Base-by-base conservation (phyloP, 495 filamentous ascomycete species). In the Hypomontagnella submonticulosa region DNA sequence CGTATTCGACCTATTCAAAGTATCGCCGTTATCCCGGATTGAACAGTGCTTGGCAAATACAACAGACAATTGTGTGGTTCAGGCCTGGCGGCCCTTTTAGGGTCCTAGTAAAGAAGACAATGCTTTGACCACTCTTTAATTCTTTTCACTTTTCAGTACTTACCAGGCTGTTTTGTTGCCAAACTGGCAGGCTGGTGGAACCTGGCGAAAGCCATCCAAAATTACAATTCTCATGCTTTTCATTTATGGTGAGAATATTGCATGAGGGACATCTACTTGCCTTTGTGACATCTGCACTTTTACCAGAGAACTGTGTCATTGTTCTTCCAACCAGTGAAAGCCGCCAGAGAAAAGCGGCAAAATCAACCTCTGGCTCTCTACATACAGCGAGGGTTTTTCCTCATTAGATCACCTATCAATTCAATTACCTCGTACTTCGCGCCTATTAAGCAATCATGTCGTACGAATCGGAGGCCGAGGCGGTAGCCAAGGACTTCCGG, bases 401-500 rank as follows among this genome's bases (percentile, higher is more conserved):
- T 54, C 55, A 42, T 36, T 54, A 50, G 50, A 60, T 50, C 43
- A 13, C 3, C 20, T 60, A 13, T 63, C 49, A 44, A 13, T 47
- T 64, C 33, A 63, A 47, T 46, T 37, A 4, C 38, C 23, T 57
- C 50, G 61, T 69, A 30, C 52, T 48, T 62, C 40, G 15, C 47
- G 47, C 56, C 40, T 16, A 57, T 66, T 62, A 60, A 66, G 56
- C 71, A 69, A 75, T 46, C 81, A 96, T 96, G 92, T 87, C 87
- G 76, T 82, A 83, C 49, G 84, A 85, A 48, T 80, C 88, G 58
- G 80, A 87, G 66, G 94, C 92, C 53, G 92, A 90, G 73, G 93
- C 96, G 75, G 91, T 98, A 66, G 94, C 93, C 59, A 89, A 93
- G 76, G 96, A 97, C 82, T 99, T 96, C 83, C 90, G 88, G 71